Evolutionary conservation across 2,329 filamentous ascomycete species (phyloP).

Genomic region (Fusarium sp.): DNA sequence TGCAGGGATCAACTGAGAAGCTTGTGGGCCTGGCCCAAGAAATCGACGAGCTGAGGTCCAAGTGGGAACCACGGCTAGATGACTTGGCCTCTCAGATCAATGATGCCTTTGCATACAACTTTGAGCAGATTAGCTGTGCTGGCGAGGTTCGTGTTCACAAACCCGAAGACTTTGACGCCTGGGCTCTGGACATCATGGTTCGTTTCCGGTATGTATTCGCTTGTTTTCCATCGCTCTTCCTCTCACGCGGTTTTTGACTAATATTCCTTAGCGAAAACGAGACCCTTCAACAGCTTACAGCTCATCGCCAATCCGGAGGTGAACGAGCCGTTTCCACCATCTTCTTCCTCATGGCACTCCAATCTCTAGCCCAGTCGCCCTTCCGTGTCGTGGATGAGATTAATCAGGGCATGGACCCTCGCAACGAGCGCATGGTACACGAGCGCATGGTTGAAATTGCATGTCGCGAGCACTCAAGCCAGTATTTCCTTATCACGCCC

Average conservation of each 20-base stretch:
- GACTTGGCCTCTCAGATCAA: constrained; percentile 82
- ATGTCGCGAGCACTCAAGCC: constrained; percentile 79
- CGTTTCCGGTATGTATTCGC: constrained; percentile 78
- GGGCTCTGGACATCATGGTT: constrained; percentile 93
- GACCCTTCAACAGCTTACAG: constrained; percentile 82
- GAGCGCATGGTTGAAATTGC: constrained; percentile 98
- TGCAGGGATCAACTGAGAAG: constrained; percentile 62
- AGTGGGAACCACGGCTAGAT: constrained; percentile 88
- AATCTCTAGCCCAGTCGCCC: constrained; percentile 90
- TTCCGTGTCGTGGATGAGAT: constrained; percentile 99
- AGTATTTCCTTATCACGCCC: constrained; percentile 97
- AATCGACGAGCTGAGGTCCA: constrained; percentile 71
- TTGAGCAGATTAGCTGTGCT: constrained; percentile 91
- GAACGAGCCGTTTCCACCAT: constrained; percentile 97
- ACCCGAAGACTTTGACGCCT: constrained; percentile 90
- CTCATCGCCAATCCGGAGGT: constrained; percentile 94
- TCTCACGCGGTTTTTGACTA: constrained; percentile 6
- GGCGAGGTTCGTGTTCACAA: constrained; percentile 91
- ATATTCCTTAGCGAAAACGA: constrained; percentile 72
- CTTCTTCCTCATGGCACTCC: constrained; percentile 98
- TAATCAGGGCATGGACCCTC: constrained; percentile 99
- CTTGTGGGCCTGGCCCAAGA: constrained; percentile 64
- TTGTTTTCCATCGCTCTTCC: not conserved
- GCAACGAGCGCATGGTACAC: constrained; percentile 98
- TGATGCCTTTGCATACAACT: constrained; percentile 90